phyloP scores from a whole-genome alignment of 73 alveolate genomes.

The Paraurostyla sp. region DNA sequence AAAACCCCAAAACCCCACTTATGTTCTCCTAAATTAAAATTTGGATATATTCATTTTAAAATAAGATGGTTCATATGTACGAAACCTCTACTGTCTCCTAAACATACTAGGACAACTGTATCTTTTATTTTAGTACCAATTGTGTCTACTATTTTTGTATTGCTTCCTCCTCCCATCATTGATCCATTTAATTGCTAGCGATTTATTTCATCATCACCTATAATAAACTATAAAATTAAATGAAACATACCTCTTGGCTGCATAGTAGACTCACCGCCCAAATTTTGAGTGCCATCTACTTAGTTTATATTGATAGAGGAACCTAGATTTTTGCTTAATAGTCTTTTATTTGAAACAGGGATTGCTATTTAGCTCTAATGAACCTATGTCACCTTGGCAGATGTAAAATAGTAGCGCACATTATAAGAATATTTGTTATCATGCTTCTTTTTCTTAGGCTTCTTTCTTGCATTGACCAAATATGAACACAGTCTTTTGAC shows the following conservation, averaged over 20 bases:
- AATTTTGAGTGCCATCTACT: too few species aligned
- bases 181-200: too few species aligned
- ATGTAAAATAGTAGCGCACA: conserved; percentile 71
- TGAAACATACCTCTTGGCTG: too few species aligned
- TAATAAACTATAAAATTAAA: too few species aligned
- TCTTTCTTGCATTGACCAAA: conserved; percentile 62
- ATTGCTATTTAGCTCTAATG: background rate
- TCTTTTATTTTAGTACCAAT: conserved; percentile 50
- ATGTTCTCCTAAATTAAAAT: background rate
- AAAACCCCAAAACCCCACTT: conserved; percentile 50
- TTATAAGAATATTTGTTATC: conserved; percentile 61
- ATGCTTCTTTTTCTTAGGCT: conserved; percentile 48
- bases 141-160: conserved; percentile 22
- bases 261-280: too few species aligned
- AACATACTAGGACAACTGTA: conserved; percentile 62
- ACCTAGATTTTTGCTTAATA: background rate
- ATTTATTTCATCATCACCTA: too few species aligned
- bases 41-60: conserved; percentile 22
- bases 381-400: conserved; percentile 51
- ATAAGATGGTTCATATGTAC: conserved; percentile 71
- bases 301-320: too few species aligned
- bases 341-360: background rate
- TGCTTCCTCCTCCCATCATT: background rate
- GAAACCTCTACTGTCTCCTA: conserved; percentile 76
- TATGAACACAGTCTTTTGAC: conserved; percentile 70